phyloP scores from a whole-genome alignment of 306 rosid species.

The Ormosia semicastrata region DNA sequence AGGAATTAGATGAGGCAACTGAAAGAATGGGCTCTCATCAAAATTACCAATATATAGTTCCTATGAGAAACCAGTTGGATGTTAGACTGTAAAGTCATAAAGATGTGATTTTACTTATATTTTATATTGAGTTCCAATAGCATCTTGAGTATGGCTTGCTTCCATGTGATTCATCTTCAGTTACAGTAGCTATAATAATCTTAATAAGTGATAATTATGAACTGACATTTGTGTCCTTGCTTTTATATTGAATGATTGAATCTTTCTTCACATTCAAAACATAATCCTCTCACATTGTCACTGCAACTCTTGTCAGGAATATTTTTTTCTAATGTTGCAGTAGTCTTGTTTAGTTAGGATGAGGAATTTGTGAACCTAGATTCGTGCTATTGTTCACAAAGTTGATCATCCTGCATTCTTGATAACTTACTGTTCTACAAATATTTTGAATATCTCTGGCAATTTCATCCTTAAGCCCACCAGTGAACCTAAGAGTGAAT shows the following conservation, averaged over 20 bases:
- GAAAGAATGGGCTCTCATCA: neutral
- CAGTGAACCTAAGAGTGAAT: constrained; percentile 6
- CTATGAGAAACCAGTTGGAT: neutral
- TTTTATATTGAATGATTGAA: neutral
- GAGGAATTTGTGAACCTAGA: constrained; percentile 2
- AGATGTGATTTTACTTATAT: constrained; percentile 9
- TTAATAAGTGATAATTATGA: neutral
- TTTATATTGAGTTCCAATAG: neutral
- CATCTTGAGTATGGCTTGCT: constrained; percentile 15
- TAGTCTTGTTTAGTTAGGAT: neutral
- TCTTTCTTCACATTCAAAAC: constrained; percentile 1
- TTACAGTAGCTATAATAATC: neutral
- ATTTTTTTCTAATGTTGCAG: neutral
- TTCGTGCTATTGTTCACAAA: neutral
- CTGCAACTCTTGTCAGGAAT: constrained; percentile 2
- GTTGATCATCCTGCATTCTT: neutral
- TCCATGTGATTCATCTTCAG: constrained; percentile 5
- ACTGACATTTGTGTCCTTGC: neutral
- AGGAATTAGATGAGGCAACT: neutral
- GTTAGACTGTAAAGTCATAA: neutral
- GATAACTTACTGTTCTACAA: neutral
- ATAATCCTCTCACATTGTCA: neutral
- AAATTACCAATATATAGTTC: neutral
- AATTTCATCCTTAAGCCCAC: neutral
- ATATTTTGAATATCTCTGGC: neutral